phyloP scores from a whole-genome alignment of 208 protist genomes.

The Leishmania tarentolae region DNA sequence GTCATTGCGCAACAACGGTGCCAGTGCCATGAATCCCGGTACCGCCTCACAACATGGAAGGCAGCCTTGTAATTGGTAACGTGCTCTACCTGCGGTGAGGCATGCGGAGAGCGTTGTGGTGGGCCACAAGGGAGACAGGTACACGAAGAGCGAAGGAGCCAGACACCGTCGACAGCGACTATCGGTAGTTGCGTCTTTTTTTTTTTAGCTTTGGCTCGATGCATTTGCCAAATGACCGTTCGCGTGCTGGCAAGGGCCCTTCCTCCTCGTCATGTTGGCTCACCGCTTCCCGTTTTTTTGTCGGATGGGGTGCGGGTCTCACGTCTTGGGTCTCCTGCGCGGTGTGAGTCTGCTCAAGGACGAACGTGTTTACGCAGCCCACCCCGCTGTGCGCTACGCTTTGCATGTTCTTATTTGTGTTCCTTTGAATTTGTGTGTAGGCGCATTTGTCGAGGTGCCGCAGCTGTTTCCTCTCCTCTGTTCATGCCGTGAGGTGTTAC shows the following conservation, averaged over 20 bases:
- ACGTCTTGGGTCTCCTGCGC: background rate
- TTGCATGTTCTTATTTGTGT: background rate
- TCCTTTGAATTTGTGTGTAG: background rate
- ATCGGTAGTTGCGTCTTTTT: background rate
- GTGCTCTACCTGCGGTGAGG: background rate
- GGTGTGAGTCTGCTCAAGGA: background rate
- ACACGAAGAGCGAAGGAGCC: background rate
- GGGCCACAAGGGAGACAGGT: background rate
- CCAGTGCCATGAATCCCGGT: background rate
- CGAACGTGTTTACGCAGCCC: background rate
- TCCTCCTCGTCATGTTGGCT: background rate
- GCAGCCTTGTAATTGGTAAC: background rate
- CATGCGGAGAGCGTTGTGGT: background rate
- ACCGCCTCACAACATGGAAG: background rate
- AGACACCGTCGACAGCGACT: background rate
- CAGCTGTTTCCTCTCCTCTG: background rate
- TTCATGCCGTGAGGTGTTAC: background rate
- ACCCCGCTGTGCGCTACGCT: background rate
- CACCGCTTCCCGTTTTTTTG: background rate
- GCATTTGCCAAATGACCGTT: background rate
- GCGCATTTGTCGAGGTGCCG: background rate
- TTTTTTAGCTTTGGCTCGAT: background rate
- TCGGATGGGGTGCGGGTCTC: background rate
- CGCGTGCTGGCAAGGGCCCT: background rate
- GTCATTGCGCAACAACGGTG: slow-evolving; percentile 12